phyloP scores from a whole-genome alignment of 129 eudicot genomes.

The Silybum marianum region DNA sequence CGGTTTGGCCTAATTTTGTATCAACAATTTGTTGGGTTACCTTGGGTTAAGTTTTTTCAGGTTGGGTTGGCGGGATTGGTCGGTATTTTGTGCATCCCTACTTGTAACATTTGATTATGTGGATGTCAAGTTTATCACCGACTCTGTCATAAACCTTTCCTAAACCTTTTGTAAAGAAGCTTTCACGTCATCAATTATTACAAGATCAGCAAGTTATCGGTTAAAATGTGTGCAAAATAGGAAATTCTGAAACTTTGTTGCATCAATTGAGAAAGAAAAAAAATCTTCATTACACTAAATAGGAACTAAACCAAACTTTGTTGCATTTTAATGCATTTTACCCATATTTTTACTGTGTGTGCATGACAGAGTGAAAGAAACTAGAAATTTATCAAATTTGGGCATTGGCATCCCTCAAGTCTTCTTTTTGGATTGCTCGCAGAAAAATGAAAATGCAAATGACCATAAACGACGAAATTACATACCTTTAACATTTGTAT shows the following conservation, averaged over 20 bases:
- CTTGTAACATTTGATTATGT: not conserved
- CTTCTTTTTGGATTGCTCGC: not conserved
- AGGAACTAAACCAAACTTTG: not conserved
- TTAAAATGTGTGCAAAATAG: not conserved
- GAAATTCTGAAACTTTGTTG: not conserved
- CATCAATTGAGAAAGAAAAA: not conserved
- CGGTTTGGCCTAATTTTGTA: not conserved
- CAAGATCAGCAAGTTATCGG: not conserved
- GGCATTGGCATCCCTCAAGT: not conserved
- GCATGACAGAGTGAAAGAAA: not conserved
- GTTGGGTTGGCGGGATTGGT: not conserved
- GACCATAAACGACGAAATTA: not conserved
- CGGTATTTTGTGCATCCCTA: not conserved
- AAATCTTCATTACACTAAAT: not conserved
- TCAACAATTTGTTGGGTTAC: not conserved
- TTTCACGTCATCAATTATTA: not conserved
- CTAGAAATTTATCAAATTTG: not conserved
- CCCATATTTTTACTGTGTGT: not conserved
- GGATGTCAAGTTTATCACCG: not conserved
- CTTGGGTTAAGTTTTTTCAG: not conserved
- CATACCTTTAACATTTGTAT: conserved; percentile 78
- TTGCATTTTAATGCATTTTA: not conserved
- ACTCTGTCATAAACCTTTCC: not conserved
- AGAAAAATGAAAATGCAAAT: conserved; percentile 4
- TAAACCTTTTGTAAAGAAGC: not conserved